Evolutionary conservation across 805 yeast genomes (phyloP).

Genomic region (Blastobotrys americana): DNA sequence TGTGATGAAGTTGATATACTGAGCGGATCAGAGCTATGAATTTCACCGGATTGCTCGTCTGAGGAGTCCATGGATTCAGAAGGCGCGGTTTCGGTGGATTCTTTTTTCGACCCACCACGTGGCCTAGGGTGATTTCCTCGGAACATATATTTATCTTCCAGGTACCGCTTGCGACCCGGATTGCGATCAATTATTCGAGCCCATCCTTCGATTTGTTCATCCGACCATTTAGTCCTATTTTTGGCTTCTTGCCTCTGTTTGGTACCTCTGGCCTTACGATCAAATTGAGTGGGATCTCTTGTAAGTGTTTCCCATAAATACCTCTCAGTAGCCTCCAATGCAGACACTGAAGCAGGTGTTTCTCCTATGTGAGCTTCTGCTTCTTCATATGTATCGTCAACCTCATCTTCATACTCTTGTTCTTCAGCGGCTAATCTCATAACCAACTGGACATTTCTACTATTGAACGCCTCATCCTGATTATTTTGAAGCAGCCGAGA

Average conservation of each 20-base stretch:
- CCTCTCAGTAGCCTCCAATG: slow-evolving; percentile 44
- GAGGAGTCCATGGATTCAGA: not conserved
- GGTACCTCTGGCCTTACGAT: slow-evolving; percentile 44
- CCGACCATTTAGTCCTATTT: slow-evolving; percentile 58
- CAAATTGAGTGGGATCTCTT: slow-evolving; percentile 43
- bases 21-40: no score
- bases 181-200: slow-evolving; percentile 62
- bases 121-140: slow-evolving; percentile 33
- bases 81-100: not conserved
- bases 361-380: slow-evolving; percentile 26
- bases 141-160: slow-evolving; percentile 57
- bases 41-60: no score
- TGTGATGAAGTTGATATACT: not conserved
- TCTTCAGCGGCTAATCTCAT: slow-evolving; percentile 43
- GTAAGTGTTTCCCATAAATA: slow-evolving; percentile 51
- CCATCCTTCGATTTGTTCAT: slow-evolving; percentile 95
- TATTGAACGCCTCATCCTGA: slow-evolving; percentile 12
- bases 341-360: slow-evolving; percentile 24
- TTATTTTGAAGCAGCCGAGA: no score
- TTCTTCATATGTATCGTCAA: slow-evolving; percentile 52
- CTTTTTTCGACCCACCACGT: not conserved
- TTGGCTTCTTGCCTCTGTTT: slow-evolving; percentile 46
- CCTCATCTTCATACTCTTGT: slow-evolving; percentile 76
- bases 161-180: slow-evolving; percentile 51
- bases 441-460: slow-evolving; percentile 9